Conservation (phyloP, 768 basidiomycete species). For the Leucogyrophana mollusca region DNA sequence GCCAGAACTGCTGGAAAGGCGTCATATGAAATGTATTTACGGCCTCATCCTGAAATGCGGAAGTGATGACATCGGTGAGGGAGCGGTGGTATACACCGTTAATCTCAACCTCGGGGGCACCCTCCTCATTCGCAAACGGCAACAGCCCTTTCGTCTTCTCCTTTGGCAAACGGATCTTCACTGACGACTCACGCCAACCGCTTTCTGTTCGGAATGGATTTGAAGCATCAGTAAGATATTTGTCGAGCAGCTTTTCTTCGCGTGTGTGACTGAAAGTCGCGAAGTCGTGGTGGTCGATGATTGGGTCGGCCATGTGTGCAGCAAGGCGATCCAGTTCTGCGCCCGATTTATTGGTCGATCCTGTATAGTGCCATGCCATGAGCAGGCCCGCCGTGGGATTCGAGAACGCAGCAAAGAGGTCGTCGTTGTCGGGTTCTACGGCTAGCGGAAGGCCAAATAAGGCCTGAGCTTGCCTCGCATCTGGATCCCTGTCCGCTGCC, state of each 20-base stretch:
- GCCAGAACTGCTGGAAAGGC: conserved; percentile 3
- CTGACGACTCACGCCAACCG: conserved; percentile 3
- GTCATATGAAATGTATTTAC: conserved; percentile 1
- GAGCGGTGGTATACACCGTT: background rate
- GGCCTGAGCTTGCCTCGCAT: background rate
- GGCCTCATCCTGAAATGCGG: background rate
- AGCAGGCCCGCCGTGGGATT: conserved; percentile 22
- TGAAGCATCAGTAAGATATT: background rate
- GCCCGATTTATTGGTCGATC: conserved; percentile 24
- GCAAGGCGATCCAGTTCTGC: conserved; percentile 24
- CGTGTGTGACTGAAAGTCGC: conserved; percentile 10
- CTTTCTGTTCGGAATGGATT: conserved; percentile 1
- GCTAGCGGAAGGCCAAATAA: background rate
- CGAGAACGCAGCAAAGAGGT: conserved; percentile 11
- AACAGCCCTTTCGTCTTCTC: background rate
- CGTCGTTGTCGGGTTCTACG: background rate
- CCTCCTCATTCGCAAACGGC: background rate
- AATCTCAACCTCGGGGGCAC: background rate
- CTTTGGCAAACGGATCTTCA: conserved; percentile 5
- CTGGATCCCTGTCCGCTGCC: background rate
- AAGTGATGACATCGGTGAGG: conserved; percentile 5
- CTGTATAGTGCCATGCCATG: conserved; percentile 29
- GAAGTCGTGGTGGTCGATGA: conserved; percentile 20
- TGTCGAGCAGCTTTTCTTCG: background rate
- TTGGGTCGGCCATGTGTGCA: conserved; percentile 16